Conservation (phyloP, 1,284 basidiomycete species). For the Puccinia coronata region DNA sequence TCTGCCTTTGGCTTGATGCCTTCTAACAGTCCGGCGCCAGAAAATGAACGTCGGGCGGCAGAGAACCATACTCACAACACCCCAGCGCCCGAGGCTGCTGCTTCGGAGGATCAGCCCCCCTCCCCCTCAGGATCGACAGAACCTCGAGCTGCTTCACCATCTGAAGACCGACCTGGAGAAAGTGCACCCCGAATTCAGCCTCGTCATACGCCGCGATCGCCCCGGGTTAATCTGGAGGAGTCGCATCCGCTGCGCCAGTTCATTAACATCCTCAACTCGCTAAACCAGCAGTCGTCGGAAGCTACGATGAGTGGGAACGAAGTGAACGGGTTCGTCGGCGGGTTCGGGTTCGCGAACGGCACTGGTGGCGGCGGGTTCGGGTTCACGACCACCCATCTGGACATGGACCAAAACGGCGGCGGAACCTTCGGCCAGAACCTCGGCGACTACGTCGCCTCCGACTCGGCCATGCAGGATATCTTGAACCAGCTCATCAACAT, state of each 20-base stretch:
- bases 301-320: background rate
- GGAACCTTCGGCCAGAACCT: constrained; percentile 25
- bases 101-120: background rate
- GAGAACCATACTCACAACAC: no score
- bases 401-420: constrained; percentile 1
- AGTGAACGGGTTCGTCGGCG: constrained; percentile 44
- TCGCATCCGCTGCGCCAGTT: constrained; percentile 36
- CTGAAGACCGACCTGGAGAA: background rate
- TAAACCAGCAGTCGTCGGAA: constrained; percentile 13
- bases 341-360: no score
- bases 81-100: background rate
- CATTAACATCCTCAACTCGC: constrained; percentile 40
- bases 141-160: background rate
- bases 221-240: constrained; percentile 36
- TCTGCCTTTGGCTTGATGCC: constrained; percentile 19
- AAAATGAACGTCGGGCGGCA: background rate
- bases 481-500: constrained; percentile 75
- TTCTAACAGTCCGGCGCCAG: background rate
- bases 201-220: constrained; percentile 11
- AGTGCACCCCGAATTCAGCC: background rate
- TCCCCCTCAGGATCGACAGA: background rate
- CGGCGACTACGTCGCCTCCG: constrained; percentile 44
- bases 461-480: constrained; percentile 72
- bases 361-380: constrained; percentile 26
- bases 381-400: constrained; percentile 22